Evolutionary conservation across 257 asterid genomes (phyloP).

Genomic region (Prunella vulgaris): DNA sequence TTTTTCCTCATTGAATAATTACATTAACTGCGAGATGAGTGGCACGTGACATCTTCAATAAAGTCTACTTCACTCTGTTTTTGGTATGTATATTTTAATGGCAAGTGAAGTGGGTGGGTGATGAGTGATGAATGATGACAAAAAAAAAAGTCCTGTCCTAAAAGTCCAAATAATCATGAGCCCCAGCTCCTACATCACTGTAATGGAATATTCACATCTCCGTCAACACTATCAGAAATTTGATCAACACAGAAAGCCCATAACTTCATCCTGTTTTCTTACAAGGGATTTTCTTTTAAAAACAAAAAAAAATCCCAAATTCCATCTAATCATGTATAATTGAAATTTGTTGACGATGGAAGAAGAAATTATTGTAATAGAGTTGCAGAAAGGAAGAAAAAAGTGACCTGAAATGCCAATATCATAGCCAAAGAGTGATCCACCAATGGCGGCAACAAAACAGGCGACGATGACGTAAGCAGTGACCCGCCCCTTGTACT

Average conservation of each 20-base stretch:
- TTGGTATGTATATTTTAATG: not conserved
- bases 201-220: not conserved
- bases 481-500: constrained; percentile 59
- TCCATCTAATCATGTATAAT: too few relatives aligned
- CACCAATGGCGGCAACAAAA: constrained; percentile 67
- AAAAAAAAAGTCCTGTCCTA: not conserved
- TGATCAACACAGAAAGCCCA: not conserved
- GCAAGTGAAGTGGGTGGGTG: not conserved
- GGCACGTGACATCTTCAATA: not conserved
- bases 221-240: not conserved
- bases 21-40: not conserved
- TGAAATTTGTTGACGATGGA: too few relatives aligned
- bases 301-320: not conserved
- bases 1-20: not conserved
- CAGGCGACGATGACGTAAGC: constrained; percentile 53
- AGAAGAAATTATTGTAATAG: not conserved
- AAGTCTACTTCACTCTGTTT: not conserved
- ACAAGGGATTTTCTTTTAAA: not conserved
- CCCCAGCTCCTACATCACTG: not conserved
- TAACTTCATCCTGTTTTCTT: not conserved
- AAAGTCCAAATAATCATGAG: not conserved
- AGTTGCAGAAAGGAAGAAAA: not conserved
- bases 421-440: constrained; percentile 80
- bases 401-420: constrained; percentile 64
- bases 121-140: not conserved